Conservation (phyloP, 495 filamentous ascomycete species). For the Podospora pseudopauciseta region DNA sequence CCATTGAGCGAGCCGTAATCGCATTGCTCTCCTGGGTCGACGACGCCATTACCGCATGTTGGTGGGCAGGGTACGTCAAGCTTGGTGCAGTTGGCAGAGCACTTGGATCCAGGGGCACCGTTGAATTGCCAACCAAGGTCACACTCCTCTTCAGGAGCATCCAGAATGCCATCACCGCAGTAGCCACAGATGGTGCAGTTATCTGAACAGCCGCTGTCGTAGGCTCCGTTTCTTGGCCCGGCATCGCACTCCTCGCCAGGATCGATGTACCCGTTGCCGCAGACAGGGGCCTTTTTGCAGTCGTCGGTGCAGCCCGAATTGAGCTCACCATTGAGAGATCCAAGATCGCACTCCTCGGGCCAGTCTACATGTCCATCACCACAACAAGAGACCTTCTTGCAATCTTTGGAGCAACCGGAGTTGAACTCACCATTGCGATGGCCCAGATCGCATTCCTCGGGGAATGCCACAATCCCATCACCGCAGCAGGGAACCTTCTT, state of each 20-base stretch:
- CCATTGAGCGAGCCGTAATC: conserved; percentile 21
- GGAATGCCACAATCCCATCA: not conserved
- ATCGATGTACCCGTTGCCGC: conserved; percentile 21
- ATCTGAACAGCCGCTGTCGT: conserved; percentile 20
- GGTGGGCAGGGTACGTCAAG: conserved; percentile 9
- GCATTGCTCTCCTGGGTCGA: conserved; percentile 23
- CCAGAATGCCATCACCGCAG: conserved; percentile 24
- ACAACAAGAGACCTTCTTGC: conserved; percentile 16
- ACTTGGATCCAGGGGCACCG: conserved; percentile 17
- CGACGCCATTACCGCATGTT: conserved; percentile 20
- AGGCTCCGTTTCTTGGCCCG: conserved; percentile 17
- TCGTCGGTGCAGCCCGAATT: conserved; percentile 15
- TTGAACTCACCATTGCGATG: conserved; percentile 13
- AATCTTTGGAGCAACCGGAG: conserved; percentile 17
- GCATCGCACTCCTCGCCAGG: conserved; percentile 24
- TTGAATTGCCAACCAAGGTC: conserved; percentile 23
- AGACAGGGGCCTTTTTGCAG: conserved; percentile 16
- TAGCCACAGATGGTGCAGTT: conserved; percentile 24
- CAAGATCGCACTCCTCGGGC: conserved; percentile 20
- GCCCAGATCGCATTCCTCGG: conserved; percentile 18
- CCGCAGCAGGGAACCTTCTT: conserved; percentile 7
- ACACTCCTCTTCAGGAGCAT: conserved; percentile 18
- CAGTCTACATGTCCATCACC: conserved; percentile 19
- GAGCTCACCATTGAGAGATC: conserved; percentile 14
- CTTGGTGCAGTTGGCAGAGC: conserved; percentile 19